Evolutionary conservation across 352 stramenopile species (phyloP).

Genomic region (Globisporangium uncinulatum): DNA sequence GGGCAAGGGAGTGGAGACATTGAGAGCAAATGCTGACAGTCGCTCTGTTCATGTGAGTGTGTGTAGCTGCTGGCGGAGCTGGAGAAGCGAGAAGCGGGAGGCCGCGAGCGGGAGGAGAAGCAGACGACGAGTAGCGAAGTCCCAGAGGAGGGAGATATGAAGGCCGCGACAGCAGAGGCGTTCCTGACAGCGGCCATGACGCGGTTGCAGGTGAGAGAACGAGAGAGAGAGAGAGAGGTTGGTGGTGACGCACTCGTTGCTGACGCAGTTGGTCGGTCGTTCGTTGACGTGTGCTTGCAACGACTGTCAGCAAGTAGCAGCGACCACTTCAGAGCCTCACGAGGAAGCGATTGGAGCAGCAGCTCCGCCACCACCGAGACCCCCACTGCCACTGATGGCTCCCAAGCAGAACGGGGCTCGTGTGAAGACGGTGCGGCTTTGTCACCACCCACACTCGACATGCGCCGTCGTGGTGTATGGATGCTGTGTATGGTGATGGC

Average conservation of each 20-base stretch:
- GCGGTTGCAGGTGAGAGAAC: slow-evolving; percentile 24
- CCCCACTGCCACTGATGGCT: not conserved
- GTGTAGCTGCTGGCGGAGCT: not conserved
- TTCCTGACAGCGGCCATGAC: slow-evolving; percentile 39
- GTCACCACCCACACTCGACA: not conserved
- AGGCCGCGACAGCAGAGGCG: slow-evolving; percentile 13
- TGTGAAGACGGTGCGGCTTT: slow-evolving; percentile 7
- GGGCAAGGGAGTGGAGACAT: no score
- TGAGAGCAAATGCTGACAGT: not conserved
- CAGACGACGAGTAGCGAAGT: not conserved
- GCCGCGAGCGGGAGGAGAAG: not conserved
- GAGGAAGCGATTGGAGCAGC: not conserved
- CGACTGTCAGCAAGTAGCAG: no score
- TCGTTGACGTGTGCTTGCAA: no score
- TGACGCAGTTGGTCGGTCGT: not conserved
- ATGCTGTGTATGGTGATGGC: not conserved
- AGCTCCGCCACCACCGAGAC: not conserved
- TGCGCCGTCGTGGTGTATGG: not conserved
- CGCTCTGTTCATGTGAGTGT: not conserved
- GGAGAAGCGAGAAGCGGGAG: not conserved
- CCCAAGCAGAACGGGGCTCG: slow-evolving; percentile 2
- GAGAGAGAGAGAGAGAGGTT: not conserved
- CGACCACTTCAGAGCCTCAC: no score
- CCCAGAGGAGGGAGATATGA: not conserved
- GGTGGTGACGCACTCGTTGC: not conserved